Percentiles rank a stretch among this genome's conserved stretches.
phyloP scores from a whole-genome alignment of 306 rosid genomes.

The Sicyos edulis region DNA sequence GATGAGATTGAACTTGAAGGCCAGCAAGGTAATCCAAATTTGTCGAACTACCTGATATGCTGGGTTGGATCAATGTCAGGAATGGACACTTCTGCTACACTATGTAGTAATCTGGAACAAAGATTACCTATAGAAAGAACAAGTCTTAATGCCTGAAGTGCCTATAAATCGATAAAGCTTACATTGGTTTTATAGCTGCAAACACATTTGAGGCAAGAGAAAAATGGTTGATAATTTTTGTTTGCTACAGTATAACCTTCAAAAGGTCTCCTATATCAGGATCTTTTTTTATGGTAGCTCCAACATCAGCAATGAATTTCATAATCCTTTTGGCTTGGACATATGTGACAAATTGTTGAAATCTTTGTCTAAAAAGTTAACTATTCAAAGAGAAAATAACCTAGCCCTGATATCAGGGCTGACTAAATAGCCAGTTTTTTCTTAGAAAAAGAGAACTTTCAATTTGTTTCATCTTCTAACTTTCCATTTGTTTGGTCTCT shows the following conservation, averaged over 20 bases:
- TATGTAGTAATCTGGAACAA: conserved; percentile 93
- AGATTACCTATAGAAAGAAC: conserved; percentile 47
- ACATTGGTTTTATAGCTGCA: neutral
- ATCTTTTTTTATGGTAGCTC: conserved; percentile 67
- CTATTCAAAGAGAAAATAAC: conserved; percentile 29
- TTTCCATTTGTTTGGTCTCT: conserved; percentile 51
- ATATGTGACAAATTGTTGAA: conserved; percentile 43
- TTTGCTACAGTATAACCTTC: conserved; percentile 46
- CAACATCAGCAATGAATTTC: conserved; percentile 88
- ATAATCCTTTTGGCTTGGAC: conserved; percentile 94
- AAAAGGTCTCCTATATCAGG: conserved; percentile 87
- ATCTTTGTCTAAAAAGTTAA: neutral
- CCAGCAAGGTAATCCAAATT: neutral
- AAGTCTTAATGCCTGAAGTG: neutral
- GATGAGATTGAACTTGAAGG: neutral
- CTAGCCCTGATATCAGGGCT: conserved; percentile 67
- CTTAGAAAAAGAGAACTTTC: conserved; percentile 68
- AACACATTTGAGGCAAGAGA: neutral
- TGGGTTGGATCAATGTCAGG: conserved; percentile 95
- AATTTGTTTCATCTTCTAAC: neutral
- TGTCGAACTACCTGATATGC: conserved; percentile 68
- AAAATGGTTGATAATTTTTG: neutral
- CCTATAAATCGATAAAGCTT: neutral
- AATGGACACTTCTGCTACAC: conserved; percentile 90
- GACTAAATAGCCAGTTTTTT: conserved; percentile 79